Evolutionary conservation across 345 rosid species (phyloP), one percentile per base, ranked within the genome.

Genomic region (Xanthoceras sorbifolium): DNA sequence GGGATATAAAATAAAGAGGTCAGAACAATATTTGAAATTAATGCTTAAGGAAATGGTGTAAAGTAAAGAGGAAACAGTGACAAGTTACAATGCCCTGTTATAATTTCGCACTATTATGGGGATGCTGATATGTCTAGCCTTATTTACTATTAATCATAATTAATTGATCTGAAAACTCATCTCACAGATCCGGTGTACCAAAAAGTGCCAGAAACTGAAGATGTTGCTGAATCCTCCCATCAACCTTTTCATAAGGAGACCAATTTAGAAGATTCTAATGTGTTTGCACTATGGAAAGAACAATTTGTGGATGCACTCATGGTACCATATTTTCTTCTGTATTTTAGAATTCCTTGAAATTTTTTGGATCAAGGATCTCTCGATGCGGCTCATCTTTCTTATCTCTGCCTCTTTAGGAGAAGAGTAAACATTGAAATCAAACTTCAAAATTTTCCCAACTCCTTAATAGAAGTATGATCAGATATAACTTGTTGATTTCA

Each of bases 301-400:
- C 98, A 94, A 64, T 93, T 93, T 78, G 70, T 87, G 79, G 95
- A 93, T 77, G 93, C 93, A 55, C 48, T 91, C 20, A 78, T 1
- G 90, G 94, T 93, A 88, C n/a, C 55, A n/a, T 32, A 65, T 34
- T 40, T 46, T 28, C 8, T 54, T 36, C 40, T 55, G 42, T 67
- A 28, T 73, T 18, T 77, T 54, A 22, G 31, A 32, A 46, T 20
- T 48, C 17, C 18, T 61, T 36, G 67, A 11, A 22, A 54, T 7
- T 36, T 32, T 52, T 65, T 38, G 18, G 71, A 50, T 31, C 63
- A 60, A 18, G 28, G 54, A 46, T 25, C 65, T 63, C 65, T 57
- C n/a, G 9, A 31, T 14, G 38, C 3, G 48, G 38, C 25, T 68
- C 59, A 22, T 72, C 4, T 29, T 70, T 10, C 18, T 25, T 64